Conservation (phyloP, 352 stramenopile genomes). For the Phytophthora cajani region DNA sequence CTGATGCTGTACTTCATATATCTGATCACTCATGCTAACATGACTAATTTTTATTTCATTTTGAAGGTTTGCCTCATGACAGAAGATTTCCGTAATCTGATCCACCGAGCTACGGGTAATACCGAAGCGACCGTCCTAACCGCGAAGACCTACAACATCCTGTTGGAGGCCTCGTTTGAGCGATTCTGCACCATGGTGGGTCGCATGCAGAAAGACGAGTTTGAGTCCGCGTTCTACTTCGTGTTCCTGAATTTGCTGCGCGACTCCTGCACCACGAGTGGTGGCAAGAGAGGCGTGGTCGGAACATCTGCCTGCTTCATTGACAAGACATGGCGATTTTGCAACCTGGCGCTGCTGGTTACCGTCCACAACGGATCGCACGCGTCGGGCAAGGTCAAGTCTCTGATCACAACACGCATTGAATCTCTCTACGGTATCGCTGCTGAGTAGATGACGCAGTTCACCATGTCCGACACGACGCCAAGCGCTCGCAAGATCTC, state of each 20-base stretch:
- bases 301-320: background rate
- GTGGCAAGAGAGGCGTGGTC: background rate
- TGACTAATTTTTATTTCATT: too few species aligned
- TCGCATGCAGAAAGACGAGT: background rate
- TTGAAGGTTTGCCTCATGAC: too few species aligned
- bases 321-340: background rate
- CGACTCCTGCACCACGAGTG: background rate
- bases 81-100: too few species aligned
- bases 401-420: too few species aligned
- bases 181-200: background rate
- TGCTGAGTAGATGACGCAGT: background rate
- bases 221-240: background rate
- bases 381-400: too few species aligned
- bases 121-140: background rate
- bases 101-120: conserved; percentile 1
- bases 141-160: background rate
- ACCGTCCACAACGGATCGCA: too few species aligned
- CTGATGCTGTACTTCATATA: too few species aligned
- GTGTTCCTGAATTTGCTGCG: conserved; percentile 15
- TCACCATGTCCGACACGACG: conserved; percentile 11
- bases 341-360: too few species aligned
- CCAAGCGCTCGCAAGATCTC: conserved; percentile 5
- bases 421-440: too few species aligned
- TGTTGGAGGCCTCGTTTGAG: background rate
- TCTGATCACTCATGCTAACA: too few species aligned